phyloP scores from a whole-genome alignment of 495 filamentous ascomycete genomes.

The Aspergillus nidulans region DNA sequence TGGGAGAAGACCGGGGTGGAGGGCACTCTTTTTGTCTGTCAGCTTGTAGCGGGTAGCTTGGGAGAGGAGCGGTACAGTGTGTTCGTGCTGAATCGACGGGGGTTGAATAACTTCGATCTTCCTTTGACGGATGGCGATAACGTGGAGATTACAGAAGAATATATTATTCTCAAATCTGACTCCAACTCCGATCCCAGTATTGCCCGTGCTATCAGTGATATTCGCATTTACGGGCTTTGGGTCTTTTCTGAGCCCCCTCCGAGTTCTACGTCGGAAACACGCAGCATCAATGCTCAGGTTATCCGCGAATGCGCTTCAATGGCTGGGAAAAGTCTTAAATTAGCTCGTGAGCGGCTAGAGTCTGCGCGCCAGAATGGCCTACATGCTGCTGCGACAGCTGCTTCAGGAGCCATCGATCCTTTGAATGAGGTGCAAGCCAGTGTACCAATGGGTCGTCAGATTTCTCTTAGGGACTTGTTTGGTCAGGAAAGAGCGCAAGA shows the following conservation, averaged over 20 bases:
- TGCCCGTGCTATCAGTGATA: constrained; percentile 7
- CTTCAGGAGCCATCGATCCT: constrained; percentile 24
- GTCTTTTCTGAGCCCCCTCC: constrained; percentile 56
- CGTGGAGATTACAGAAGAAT: constrained; percentile 58
- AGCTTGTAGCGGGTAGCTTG: constrained; percentile 41
- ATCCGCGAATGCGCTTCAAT: constrained; percentile 52
- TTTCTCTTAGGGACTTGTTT: constrained; percentile 52
- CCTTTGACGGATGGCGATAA: constrained; percentile 49
- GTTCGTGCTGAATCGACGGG: constrained; percentile 58
- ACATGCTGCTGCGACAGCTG: constrained; percentile 33
- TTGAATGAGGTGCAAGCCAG: constrained; percentile 32
- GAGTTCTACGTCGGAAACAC: constrained; percentile 49
- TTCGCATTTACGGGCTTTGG: constrained; percentile 57
- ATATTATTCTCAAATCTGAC: constrained; percentile 53
- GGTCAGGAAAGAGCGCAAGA: constrained; percentile 51
- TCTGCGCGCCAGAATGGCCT: constrained; percentile 35
- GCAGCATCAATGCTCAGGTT: constrained; percentile 45
- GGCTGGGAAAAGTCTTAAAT: constrained; percentile 43
- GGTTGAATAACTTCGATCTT: constrained; percentile 54
- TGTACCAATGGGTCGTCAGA: constrained; percentile 49
- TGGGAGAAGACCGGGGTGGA: constrained; percentile 80
- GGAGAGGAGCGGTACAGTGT: constrained; percentile 53
- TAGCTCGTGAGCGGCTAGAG: constrained; percentile 39
- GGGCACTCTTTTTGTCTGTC: constrained; percentile 78
- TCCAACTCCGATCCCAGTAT: constrained; percentile 11